Base-by-base conservation (phyloP, 441 rosid genomes). In the Pelargonium cotyledonis region DNA sequence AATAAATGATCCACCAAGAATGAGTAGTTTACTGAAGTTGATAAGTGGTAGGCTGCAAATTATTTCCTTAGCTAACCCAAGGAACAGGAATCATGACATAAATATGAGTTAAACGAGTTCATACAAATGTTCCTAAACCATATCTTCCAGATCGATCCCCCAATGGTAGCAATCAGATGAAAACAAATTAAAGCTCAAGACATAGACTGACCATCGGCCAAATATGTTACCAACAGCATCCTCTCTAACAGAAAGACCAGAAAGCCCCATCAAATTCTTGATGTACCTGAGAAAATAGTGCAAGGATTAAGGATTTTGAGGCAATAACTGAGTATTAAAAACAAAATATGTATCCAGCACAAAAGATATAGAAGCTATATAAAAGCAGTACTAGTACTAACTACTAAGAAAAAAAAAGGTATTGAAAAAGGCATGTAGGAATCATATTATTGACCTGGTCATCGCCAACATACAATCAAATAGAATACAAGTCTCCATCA, bases 181-280 rank as follows among this genome's bases (percentile, higher is more conserved):
- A 38, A 38, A 38, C 2, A 38, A 38, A 38, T 38, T 38, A 38
- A 61, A 60, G 35, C 44, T 47, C 38, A 49, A 47, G 61, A n/a
- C 47, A 60, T 10, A 63, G 70, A 81, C 95, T 80, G 68, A 93
- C 95, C 97, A 93, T 70, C 85, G 85, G 38, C 98, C 90, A 68
- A 89, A 93, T 74, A 93, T 90, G 82, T 93, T 93, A 26, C 98
- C 98, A 76, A 93, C 89, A 72, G 85, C 91, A 81, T 93, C 98
- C 79, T 93, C 98, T 84, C 93, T 85, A 29, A 93, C 86, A 65
- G 86, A 81, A n/a, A 93, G 88, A 40, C 86, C 96, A 77, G 95
- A 71, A 14, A 85, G 86, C 72, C 81, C 83, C 97, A 93, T 86
- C 80, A 88, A 78, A 72, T 79, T 85, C 80, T 89, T 90, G 47